Percentiles rank a stretch among this genome's conserved stretches.
phyloP scores from a whole-genome alignment of 75 land plant genomes.

The Cupressus sempervirens region DNA sequence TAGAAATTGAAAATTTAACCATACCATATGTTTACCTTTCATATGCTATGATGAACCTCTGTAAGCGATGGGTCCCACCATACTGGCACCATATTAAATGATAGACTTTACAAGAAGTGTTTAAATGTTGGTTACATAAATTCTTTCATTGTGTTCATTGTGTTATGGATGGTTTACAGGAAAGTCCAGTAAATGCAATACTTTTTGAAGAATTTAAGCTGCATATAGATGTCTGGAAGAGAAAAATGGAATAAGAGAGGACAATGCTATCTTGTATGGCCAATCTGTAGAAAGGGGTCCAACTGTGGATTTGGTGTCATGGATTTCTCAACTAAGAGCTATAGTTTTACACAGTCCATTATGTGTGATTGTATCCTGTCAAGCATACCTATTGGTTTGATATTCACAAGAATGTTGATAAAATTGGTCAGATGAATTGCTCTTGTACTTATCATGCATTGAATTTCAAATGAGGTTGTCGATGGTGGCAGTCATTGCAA shows the following conservation, averaged over 20 bases:
- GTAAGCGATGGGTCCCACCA: no score
- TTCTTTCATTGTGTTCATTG: no score
- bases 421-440: conserved; percentile 46
- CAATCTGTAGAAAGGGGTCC: conserved; percentile 87
- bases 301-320: conserved; percentile 65
- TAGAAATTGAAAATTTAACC: no score
- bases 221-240: conserved; percentile 68
- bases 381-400: conserved; percentile 80
- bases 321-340: conserved; percentile 49
- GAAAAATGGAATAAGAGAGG: conserved; percentile 60
- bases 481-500: no score
- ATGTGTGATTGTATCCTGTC: conserved; percentile 76
- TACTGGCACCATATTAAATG: no score
- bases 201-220: conserved; percentile 76
- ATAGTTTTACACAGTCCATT: conserved; percentile 74
- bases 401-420: conserved; percentile 74
- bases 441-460: conserved; percentile 60
- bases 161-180: no score
- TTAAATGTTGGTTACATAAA: no score
- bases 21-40: no score
- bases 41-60: no score
- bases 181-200: conserved; percentile 72
- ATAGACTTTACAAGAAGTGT: no score
- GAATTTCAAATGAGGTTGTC: no score
- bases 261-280: conserved; percentile 68